Base-by-base conservation (phyloP, 768 basidiomycete genomes). In the Mycena vitilis region DNA sequence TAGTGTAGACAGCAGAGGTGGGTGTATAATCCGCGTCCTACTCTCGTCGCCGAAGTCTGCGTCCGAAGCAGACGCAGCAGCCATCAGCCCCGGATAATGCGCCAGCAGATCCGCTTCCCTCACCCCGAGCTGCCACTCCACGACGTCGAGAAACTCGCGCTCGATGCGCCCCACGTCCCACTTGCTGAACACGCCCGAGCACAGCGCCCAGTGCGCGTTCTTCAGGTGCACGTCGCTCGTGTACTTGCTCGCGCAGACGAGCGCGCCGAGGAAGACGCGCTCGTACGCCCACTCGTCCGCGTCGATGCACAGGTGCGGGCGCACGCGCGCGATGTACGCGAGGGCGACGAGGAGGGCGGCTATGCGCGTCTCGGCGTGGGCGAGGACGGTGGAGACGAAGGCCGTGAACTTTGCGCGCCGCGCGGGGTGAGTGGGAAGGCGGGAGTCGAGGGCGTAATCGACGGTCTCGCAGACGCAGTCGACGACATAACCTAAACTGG, bases 91-190 rank as follows among this genome's bases (percentile, higher is more conserved):
- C 52, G 45, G 59, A 7, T 56, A 47, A 37, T 55, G 65, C 53
- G 58, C 59, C 22, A 56, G 5, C 20, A 66, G 2, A 15, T 66
- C 59, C 45, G 44, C 42, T 54, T 66, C 65, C 13, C 4, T 1
- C 23, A 66, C 59, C 7, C 59, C 65, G 5, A 66, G 65, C 42
- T 66, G 44, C 65, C 65, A 66, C 5, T 47, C 65, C 9, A 66
- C 52, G 40, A 66, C 65, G 15, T 66, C 65, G 6, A 66, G n/a
- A 10, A 66, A 66, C 53, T 66, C 65, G 36, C 65, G 45, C 54
- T 66, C 65, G 42, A 66, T 61, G 16, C 65, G 58, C 11, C 65
- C 65, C 6, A 66, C 20, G 20, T 66, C 65, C 18, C 52, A 20
- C 30, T 40, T 60, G 37, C 59, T 53, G 38, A 66, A 66, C 18